Evolutionary conservation across 257 asterid species (phyloP).

Genomic region (Thymus mandschuricus): DNA sequence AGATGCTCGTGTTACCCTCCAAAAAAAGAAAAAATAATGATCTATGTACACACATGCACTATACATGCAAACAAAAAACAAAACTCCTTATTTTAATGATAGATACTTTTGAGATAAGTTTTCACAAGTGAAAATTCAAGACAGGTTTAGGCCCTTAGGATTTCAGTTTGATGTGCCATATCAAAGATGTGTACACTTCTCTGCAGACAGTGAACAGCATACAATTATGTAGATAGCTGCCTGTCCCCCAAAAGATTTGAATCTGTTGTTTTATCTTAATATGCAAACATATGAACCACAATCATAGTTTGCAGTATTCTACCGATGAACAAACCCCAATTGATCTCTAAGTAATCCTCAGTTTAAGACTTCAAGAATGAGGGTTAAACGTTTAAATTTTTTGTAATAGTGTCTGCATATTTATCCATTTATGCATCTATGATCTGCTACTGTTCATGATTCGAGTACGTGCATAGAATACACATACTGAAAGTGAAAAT

Average conservation of each 20-base stretch:
- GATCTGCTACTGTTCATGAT: background rate
- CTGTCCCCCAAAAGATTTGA: constrained; percentile 1
- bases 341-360: background rate
- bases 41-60: background rate
- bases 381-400: background rate
- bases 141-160: background rate
- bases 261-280: constrained; percentile 9
- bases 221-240: background rate
- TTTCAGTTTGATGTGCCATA: constrained; percentile 15
- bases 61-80: background rate
- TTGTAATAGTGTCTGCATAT: background rate
- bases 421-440: constrained; percentile 11
- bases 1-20: constrained; percentile 7
- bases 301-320: background rate
- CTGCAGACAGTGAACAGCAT: background rate
- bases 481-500: background rate
- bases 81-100: constrained; percentile 5
- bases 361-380: background rate
- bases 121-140: constrained; percentile 3
- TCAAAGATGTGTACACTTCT: constrained; percentile 13
- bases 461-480: background rate
- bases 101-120: constrained; percentile 6
- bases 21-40: background rate
- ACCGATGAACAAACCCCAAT: background rate
- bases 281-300: background rate